phyloP scores from a whole-genome alignment of 768 basidiomycete species.

The Auricularia sp. region DNA sequence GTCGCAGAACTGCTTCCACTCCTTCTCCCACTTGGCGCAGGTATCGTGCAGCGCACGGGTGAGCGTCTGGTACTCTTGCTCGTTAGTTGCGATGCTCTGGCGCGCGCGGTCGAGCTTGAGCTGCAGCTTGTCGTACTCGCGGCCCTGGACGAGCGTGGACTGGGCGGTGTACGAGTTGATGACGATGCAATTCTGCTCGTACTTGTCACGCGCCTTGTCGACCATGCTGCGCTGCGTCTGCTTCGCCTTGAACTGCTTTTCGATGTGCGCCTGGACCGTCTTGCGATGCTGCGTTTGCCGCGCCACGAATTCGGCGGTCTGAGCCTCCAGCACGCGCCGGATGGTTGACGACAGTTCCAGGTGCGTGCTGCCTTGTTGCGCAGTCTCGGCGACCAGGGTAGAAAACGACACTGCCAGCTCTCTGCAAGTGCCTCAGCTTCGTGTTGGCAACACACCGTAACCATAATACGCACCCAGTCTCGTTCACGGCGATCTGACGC shows the following conservation, averaged over 20 bases:
- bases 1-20: slow-evolving; percentile 94
- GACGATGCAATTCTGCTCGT: slow-evolving; percentile 82
- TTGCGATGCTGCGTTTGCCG: slow-evolving; percentile 68
- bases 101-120: slow-evolving; percentile 81
- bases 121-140: slow-evolving; percentile 84
- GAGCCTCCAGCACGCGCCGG: slow-evolving; percentile 63
- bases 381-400: slow-evolving; percentile 73
- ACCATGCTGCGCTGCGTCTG: slow-evolving; percentile 81
- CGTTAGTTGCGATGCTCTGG: slow-evolving; percentile 82
- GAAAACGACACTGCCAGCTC: slow-evolving; percentile 77
- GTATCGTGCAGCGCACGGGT: slow-evolving; percentile 72
- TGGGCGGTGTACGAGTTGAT: slow-evolving; percentile 95
- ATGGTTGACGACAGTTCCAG: slow-evolving; percentile 64
- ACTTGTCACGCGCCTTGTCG: slow-evolving; percentile 82
- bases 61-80: slow-evolving; percentile 87
- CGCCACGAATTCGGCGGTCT: slow-evolving; percentile 46
- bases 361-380: slow-evolving; percentile 69
- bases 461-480: slow-evolving; percentile 68
- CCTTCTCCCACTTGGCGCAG: slow-evolving; percentile 75
- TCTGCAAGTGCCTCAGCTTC: slow-evolving; percentile 32
- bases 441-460: not conserved
- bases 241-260: slow-evolving; percentile 86
- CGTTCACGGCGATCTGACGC: slow-evolving; percentile 68
- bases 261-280: slow-evolving; percentile 58
- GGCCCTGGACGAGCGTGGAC: slow-evolving; percentile 82